Evolutionary conservation across 495 filamentous ascomycete species (phyloP), one percentile per base, ranked within the genome.

Genomic region (Tuber magnatum): DNA sequence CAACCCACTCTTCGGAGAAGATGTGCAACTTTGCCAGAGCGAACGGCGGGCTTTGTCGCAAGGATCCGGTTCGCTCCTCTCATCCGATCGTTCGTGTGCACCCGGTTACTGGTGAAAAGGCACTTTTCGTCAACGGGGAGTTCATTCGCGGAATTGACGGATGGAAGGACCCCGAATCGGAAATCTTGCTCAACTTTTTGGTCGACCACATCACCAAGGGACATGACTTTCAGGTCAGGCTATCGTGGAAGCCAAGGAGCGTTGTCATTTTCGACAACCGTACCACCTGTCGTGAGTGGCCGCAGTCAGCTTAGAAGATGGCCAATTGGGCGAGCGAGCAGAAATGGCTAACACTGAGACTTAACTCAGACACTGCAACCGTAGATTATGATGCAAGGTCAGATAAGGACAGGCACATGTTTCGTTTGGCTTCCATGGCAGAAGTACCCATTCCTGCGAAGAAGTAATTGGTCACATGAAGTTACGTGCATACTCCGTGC

Each of bases 91-190:
- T 92, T 41, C 85, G 90, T 14, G 89, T 90, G 5, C 90, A 92
- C 79, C 90, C 90, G 0, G 88, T 84, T 14, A 92, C 90, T 0
- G 88, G 91, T 5, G 90, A 93, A 83, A 91, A 91, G 81, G 88
- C 90, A 0, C 85, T 93, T 8, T 93, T 87, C 79, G 86, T 92
- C 73, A 92, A 92, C 80, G 76, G 75, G n/a, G 84, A 84, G 76
- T 85, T 83, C 43, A 77, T 82, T n/a, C 77, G 80, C 28, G 76
- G 77, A 43, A 81, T 84, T 70, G 76, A 83, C 16, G 84, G 84
- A 22, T 78, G 84, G 70, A 85, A 85, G 71, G 77, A 83, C 77
- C 83, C 85, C 6, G 88, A 90, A 81, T 85, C 85, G 32, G 83
- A 86, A 71, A 85, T 84, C 80, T 40, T 85, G 14, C 80, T 84